Percentiles rank a stretch among this genome's conserved stretches.
These are phyloP conservation scores for Dimargaris verticillata DNA, from an alignment of 192 early-diverging fungal species.

Conservation along the genomic window DNA sequence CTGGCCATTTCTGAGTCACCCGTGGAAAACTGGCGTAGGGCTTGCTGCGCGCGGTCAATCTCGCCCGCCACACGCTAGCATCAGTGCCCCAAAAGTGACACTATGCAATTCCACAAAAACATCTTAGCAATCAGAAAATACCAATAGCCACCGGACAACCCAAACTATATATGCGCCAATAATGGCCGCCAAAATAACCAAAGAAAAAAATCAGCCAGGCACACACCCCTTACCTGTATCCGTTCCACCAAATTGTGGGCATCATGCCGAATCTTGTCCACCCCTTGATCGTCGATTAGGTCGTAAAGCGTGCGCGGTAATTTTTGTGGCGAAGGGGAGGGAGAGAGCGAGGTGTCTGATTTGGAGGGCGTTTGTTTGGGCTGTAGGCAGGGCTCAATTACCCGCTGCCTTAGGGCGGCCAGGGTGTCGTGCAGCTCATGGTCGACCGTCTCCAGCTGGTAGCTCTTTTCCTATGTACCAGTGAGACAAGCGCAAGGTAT, in stretches of 20 bases:
- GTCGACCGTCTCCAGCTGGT: neutral
- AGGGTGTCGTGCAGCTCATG: neutral
- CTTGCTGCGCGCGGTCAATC: too few relatives aligned
- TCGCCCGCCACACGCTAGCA: too few relatives aligned
- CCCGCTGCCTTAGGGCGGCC: neutral
- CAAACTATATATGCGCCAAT: too few relatives aligned
- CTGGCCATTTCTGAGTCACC: neutral
- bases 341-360: too few relatives aligned
- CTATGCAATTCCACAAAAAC: too few relatives aligned
- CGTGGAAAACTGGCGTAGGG: neutral
- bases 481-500: too few relatives aligned
- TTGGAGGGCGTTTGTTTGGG: neutral
- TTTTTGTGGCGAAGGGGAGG: too few relatives aligned
- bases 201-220: too few relatives aligned
- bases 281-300: constrained; percentile 4
- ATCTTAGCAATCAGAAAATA: too few relatives aligned
- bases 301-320: neutral
- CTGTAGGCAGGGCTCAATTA: neutral
- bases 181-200: too few relatives aligned
- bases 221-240: neutral
- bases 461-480: neutral
- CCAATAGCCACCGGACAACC: too few relatives aligned
- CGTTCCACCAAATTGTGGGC: neutral
- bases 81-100: too few relatives aligned
- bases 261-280: neutral